Evolutionary conservation across 345 rosid genomes (phyloP).

Genomic region (Eucalyptus urophylla): DNA sequence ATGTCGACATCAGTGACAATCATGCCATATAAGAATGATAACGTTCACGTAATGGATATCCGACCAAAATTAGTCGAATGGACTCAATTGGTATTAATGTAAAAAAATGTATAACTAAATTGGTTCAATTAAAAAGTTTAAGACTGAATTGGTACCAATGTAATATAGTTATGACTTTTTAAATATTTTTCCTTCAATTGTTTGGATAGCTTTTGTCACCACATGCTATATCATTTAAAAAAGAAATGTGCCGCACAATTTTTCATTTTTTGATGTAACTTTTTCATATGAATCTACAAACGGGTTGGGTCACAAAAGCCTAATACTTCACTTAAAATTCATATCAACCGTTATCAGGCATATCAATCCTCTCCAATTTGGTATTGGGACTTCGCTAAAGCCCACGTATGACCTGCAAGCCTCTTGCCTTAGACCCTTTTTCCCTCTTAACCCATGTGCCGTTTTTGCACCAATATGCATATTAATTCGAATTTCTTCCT

Average conservation of each 20-base stretch:
- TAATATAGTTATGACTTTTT: too few relatives aligned
- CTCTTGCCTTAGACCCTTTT: background rate
- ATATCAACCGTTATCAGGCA: background rate
- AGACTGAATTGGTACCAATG: accelerated
- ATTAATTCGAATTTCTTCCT: background rate
- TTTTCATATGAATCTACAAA: background rate
- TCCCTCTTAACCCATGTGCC: background rate
- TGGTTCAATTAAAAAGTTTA: too few relatives aligned
- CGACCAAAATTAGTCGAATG: accelerated
- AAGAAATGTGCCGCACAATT: background rate
- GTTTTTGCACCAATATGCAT: background rate
- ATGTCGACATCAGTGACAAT: accelerated
- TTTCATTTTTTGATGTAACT: background rate
- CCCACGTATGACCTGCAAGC: background rate
- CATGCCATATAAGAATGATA: accelerated
- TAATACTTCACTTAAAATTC: background rate
- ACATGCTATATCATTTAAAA: background rate
- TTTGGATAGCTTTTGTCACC: background rate
- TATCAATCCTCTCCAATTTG: background rate
- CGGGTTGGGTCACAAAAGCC: background rate
- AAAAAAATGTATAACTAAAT: too few relatives aligned
- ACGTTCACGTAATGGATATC: too few relatives aligned
- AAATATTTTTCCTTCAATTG: too few relatives aligned
- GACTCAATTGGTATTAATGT: accelerated
- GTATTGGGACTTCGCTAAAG: background rate